Evolutionary conservation across 2,329 filamentous ascomycete genomes (phyloP).

Genomic region (Penicillium palitans): DNA sequence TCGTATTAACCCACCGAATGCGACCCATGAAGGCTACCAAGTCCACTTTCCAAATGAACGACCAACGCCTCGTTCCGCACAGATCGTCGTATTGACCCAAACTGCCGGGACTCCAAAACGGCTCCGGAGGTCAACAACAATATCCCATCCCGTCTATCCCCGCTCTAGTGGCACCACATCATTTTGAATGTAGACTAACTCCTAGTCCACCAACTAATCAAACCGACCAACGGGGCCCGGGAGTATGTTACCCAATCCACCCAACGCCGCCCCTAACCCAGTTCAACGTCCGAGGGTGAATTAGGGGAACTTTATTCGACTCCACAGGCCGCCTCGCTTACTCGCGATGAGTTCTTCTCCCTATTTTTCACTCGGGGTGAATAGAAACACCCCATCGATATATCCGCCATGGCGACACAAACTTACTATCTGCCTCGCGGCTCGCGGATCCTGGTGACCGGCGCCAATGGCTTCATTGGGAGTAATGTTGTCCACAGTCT

Average conservation of each 20-base stretch:
- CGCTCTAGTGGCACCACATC: background rate
- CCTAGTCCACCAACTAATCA: background rate
- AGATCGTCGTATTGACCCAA: background rate
- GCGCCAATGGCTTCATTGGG: constrained; percentile 48
- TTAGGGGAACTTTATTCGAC: background rate
- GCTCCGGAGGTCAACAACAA: background rate
- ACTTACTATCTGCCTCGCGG: constrained; percentile 14
- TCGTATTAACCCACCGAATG: background rate
- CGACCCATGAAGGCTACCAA: background rate
- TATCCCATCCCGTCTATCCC: background rate
- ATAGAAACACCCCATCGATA: background rate
- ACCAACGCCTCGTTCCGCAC: background rate
- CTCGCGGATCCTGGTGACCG: constrained; percentile 45
- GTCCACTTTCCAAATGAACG: background rate
- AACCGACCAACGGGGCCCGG: background rate
- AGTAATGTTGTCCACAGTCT: constrained; percentile 43
- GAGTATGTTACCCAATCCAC: background rate
- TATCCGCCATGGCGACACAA: background rate
- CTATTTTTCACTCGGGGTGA: background rate
- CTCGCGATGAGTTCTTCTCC: background rate
- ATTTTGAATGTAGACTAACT: background rate
- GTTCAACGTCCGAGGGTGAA: background rate
- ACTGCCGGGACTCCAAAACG: background rate
- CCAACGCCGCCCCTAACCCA: background rate
- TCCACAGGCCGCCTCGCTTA: constrained; percentile 1